Evolutionary conservation across 106 monocot species (phyloP), one percentile per base, ranked within the genome.

Genomic region (Acorus calamus): DNA sequence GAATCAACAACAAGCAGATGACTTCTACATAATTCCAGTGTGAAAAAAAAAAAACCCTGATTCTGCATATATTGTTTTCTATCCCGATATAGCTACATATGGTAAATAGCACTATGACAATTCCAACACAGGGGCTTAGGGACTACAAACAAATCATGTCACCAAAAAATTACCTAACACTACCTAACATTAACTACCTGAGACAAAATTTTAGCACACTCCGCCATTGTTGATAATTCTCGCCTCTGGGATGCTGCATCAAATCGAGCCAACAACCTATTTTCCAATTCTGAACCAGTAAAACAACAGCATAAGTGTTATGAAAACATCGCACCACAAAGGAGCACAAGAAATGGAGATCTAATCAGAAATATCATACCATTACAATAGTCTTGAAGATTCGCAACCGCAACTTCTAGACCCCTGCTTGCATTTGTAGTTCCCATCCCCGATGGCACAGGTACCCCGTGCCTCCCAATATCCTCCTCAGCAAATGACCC

Each of bases 331-430:
- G 53, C 8, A 53, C 42, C 4, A 5, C 42, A 6, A 66, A 66
- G 46, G 43, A 14, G 4, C n/a, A 2, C 28, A 43, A 6, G 11
- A 0, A 66, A 6, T 11, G 78, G 5, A 73, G 77, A 51, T 44
- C 48, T 67, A 3, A 71, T 4, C 14, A 14, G 11, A 41, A 10
- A 4, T 11, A 76, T 59, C 79, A 14, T 51, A 98, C 96, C 96
- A 76, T 98, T 98, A 76, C 96, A 98, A 57, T 98, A 98, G 12
- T 98, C 96, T 75, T 98, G 96, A 64, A 98, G 91, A 79, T 98
- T 98, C 77, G 88, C 91, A 81, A 92, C 96, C 47, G 96, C 96
- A 77, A 98, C 96, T 69, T 98, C 96, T 69, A 98, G 76, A 45
- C 96, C 96, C 67, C 96, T 85, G 59, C 96, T 98, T 44, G 96